Percentiles rank a stretch among this genome's conserved stretches.
These are phyloP conservation scores for Mrakia frigida DNA, from an alignment of 768 basidiomycete genomes.

Conservation along the genomic window DNA sequence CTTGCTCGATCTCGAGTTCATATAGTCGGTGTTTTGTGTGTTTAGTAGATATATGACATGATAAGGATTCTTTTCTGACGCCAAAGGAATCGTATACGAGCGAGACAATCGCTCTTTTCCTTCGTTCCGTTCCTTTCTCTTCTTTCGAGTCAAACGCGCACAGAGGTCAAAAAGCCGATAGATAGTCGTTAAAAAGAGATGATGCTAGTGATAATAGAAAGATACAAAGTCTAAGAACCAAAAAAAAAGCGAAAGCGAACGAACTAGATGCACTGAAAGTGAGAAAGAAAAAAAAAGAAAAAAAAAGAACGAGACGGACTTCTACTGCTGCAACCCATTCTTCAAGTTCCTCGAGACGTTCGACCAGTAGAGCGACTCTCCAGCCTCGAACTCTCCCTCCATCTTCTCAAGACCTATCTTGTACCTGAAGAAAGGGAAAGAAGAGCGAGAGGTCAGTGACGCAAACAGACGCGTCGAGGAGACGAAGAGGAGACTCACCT, in stretches of 20 bases:
- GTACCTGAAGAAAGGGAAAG: constrained; percentile 30
- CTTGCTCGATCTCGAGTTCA: too few species aligned
- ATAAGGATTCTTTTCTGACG: too few species aligned
- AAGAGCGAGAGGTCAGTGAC: not conserved
- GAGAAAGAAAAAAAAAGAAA: not conserved
- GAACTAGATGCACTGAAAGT: too few species aligned
- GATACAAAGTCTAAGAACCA: not conserved
- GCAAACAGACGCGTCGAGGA: not conserved
- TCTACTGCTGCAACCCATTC: not conserved
- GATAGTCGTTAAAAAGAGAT: too few species aligned
- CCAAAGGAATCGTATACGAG: too few species aligned
- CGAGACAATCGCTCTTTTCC: too few species aligned
- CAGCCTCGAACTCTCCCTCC: constrained; percentile 43
- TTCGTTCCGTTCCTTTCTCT: too few species aligned
- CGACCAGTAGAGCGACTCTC: constrained; percentile 43
- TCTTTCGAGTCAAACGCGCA: too few species aligned
- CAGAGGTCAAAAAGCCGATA: too few species aligned
- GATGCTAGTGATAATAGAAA: too few species aligned
- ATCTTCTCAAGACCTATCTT: constrained; percentile 36
- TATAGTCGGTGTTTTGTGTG: too few species aligned
- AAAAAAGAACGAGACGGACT: not conserved
- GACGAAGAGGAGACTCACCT: constrained; percentile 14
- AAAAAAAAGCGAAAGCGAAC: not conserved
- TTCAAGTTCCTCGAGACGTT: constrained; percentile 39
- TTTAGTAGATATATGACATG: too few species aligned